Conservation (phyloP, 352 stramenopile genomes). For the Pythium diclinum region DNA sequence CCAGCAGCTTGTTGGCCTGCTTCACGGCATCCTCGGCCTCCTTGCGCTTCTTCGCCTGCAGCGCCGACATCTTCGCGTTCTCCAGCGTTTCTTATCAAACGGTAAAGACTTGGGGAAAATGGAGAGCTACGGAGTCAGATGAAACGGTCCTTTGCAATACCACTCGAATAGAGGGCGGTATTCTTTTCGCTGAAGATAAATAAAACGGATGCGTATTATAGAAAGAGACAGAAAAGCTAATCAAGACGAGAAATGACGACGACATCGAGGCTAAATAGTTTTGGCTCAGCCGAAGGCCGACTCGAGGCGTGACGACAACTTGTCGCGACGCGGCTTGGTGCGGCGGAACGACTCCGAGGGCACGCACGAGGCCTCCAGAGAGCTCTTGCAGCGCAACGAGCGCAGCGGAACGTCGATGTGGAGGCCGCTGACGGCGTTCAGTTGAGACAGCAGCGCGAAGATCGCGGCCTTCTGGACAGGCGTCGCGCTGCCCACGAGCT, state of each 20-base stretch:
- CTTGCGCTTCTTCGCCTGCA: conserved; percentile 33
- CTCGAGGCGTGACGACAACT: conserved; percentile 28
- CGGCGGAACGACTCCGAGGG: conserved; percentile 20
- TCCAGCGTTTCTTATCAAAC: not conserved
- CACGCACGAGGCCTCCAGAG: conserved; percentile 33
- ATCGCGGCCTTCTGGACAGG: conserved; percentile 48
- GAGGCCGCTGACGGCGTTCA: conserved; percentile 49
- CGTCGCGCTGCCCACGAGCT: conserved; percentile 45
- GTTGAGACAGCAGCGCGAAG: conserved; percentile 44
- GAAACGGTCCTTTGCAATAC: conserved; percentile 2
- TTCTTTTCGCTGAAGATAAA: conserved; percentile 18
- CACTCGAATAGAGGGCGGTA: conserved; percentile 10
- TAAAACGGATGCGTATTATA: conserved; percentile 3
- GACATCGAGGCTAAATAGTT: not conserved
- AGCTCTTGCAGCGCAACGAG: conserved; percentile 62
- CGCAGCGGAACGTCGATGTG: conserved; percentile 57
- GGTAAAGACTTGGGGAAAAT: conserved; percentile 4
- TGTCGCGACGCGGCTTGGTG: conserved; percentile 12
- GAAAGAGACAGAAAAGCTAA: not conserved
- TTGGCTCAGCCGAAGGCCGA: conserved; percentile 22
- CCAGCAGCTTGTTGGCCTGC: conserved; percentile 31
- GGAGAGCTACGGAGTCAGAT: conserved; percentile 1
- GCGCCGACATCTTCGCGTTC: conserved; percentile 24
- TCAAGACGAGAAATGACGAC: not conserved
- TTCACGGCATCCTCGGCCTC: conserved; percentile 29